Conservation (phyloP, 805 yeast genomes). For the Candida railenensis region DNA sequence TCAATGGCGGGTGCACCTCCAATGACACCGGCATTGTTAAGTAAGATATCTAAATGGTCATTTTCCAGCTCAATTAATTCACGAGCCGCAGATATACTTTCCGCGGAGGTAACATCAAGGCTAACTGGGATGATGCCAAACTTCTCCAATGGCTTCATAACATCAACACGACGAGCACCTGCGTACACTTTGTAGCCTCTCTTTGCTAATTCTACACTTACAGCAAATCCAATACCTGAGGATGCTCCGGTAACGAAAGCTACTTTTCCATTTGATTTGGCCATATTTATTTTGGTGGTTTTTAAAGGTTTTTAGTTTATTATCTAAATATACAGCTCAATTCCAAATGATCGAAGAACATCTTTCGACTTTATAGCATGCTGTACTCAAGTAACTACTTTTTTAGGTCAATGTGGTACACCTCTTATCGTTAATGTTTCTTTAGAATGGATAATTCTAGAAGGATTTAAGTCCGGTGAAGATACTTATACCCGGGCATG, state of each 20-base stretch:
- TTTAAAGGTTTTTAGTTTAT: too few relatives aligned
- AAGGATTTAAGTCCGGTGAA: too few relatives aligned
- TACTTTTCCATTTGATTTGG: too few relatives aligned
- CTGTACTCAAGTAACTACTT: too few relatives aligned
- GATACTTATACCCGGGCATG: too few relatives aligned
- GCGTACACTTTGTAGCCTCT: constrained; percentile 42
- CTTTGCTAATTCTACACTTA: constrained; percentile 40
- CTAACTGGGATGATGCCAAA: constrained; percentile 27
- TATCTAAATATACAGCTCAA: too few relatives aligned
- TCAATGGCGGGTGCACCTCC: constrained; percentile 27
- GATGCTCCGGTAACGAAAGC: constrained; percentile 57
- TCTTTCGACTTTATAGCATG: too few relatives aligned
- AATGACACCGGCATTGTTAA: constrained; percentile 42
- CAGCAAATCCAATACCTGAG: constrained; percentile 49
- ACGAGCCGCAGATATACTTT: constrained; percentile 24
- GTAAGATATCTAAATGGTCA: constrained; percentile 31
- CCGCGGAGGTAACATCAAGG: constrained; percentile 36
- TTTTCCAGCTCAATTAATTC: constrained; percentile 21
- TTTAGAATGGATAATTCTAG: too few relatives aligned
- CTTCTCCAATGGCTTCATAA: constrained; percentile 26
- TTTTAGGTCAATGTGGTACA: too few relatives aligned
- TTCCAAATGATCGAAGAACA: too few relatives aligned
- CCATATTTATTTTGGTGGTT: too few relatives aligned
- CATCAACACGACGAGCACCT: constrained; percentile 26
- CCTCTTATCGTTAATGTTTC: too few relatives aligned